Evolutionary conservation across 305 asterid genomes (phyloP).

Genomic region (Solanum hybrid): DNA sequence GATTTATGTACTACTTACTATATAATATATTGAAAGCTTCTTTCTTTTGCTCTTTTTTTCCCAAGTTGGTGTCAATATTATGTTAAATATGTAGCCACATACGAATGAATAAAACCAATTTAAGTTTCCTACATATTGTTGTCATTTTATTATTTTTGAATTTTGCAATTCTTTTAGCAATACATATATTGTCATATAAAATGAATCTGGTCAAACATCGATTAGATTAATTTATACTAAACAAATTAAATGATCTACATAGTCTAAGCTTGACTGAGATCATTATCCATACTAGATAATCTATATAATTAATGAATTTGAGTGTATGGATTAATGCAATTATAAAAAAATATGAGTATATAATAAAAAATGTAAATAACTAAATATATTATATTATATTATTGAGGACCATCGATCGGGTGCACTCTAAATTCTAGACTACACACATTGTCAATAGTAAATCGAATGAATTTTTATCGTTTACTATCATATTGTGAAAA

Average conservation of each 20-base stretch:
- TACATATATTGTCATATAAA: too few species aligned
- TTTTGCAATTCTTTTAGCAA: not conserved
- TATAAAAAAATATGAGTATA: not conserved
- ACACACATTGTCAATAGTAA: too few species aligned
- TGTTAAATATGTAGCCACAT: not conserved
- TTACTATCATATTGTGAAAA: too few species aligned
- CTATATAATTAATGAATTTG: not conserved
- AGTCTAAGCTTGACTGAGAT: not conserved
- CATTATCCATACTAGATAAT: not conserved
- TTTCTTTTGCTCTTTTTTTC: not conserved
- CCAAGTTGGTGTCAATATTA: not conserved
- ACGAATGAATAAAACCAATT: not conserved
- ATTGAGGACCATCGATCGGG: too few species aligned
- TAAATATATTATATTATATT: too few species aligned
- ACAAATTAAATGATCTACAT: not conserved
- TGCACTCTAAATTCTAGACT: too few species aligned
- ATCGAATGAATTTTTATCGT: too few species aligned
- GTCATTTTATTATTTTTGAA: not conserved
- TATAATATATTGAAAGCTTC: not conserved
- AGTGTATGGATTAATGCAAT: not conserved
- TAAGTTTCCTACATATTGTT: not conserved
- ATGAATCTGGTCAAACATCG: not conserved
- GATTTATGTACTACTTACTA: not conserved
- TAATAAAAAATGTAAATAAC: too few species aligned
- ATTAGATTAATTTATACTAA: not conserved